These are phyloP conservation scores for Tanacetum coccineum DNA, from an alignment of 129 eudicot species.

Conservation along the genomic window DNA sequence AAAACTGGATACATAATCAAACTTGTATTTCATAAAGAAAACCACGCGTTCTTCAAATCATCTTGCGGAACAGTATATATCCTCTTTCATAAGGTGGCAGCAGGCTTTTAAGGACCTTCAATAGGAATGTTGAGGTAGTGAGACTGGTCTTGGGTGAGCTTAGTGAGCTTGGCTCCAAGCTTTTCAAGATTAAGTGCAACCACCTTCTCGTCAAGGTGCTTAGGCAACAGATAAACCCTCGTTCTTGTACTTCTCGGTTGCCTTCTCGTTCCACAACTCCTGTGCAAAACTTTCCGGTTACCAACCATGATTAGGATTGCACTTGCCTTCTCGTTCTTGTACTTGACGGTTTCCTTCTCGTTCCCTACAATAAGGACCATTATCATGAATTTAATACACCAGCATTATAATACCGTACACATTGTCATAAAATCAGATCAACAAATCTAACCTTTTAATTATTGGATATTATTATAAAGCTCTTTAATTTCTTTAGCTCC, in stretches of 20 bases:
- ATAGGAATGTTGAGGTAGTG: constrained; percentile 13
- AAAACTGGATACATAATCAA: too few species aligned
- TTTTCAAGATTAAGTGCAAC: constrained; percentile 3
- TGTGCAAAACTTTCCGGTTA: too few species aligned
- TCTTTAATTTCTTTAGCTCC: too few species aligned
- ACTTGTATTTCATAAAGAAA: background rate
- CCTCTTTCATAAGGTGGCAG: background rate
- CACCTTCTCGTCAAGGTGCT: constrained; percentile 16
- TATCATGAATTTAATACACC: too few species aligned
- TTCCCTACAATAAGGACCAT: too few species aligned
- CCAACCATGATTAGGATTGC: too few species aligned
- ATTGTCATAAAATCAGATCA: too few species aligned
- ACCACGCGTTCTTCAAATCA: background rate
- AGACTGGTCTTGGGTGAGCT: constrained; percentile 11
- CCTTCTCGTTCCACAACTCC: constrained; percentile 15
- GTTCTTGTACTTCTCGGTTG: constrained; percentile 11
- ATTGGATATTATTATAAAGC: too few species aligned
- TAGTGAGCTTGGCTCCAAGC: constrained; percentile 15
- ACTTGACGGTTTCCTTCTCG: too few species aligned
- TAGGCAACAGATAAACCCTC: constrained; percentile 11
- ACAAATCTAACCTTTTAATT: too few species aligned
- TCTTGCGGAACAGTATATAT: background rate
- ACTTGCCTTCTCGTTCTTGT: too few species aligned
- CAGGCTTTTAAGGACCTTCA: constrained; percentile 12
- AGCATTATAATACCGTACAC: too few species aligned